Base-by-base conservation (phyloP, 495 filamentous ascomycete genomes). In the Hapsidospora chrysogenum region DNA sequence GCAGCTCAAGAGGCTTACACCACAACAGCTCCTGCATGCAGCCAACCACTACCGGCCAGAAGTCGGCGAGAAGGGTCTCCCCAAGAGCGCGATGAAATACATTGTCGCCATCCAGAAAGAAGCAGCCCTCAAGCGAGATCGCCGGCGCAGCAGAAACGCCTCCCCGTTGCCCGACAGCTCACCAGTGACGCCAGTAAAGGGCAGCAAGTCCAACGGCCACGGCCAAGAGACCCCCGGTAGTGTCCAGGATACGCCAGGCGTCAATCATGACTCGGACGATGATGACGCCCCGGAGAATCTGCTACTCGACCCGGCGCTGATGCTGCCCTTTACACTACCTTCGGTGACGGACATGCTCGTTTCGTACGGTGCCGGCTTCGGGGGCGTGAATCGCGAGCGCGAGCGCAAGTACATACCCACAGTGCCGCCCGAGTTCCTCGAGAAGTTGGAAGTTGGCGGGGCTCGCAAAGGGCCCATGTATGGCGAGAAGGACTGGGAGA, bases 291-390 rank as follows among this genome's bases (percentile, higher is more conserved):
- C 77, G 4, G 69, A 83, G 32, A 63, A 76, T 36, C 56, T 95
- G 18, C 71, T 95, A 25, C 57, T 96, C 17, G 85, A 96, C 48
- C 82, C 87, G 13, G 78, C 85, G 9, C 62, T 92, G 26, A 94
- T 93, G 70, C 69, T 99, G 17, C 92, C 92, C 1, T 99, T 99
- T 51, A 77, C 77, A 21, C 63, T 99, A 15, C 89, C 89, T 1
- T 93, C 89, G 4, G 92, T 85, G 39, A 94, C 87, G 11, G 89
- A 96, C 52, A 96, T 99, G 89, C 64, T 94, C 41, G 68, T 99
- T 25, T 85, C 73, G 43, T 99, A 89, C 47, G 89, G 89, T 7
- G 87, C 92, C 18, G 89, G 89, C 9, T 84, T 94, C 43, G 89
- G 89, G 3, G 89, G 89, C 0, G 64, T 86, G 18, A 94, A 99